These are phyloP conservation scores for Mycocentrospora acerina DNA, from an alignment of 2,329 filamentous ascomycete species.

Conservation along the genomic window DNA sequence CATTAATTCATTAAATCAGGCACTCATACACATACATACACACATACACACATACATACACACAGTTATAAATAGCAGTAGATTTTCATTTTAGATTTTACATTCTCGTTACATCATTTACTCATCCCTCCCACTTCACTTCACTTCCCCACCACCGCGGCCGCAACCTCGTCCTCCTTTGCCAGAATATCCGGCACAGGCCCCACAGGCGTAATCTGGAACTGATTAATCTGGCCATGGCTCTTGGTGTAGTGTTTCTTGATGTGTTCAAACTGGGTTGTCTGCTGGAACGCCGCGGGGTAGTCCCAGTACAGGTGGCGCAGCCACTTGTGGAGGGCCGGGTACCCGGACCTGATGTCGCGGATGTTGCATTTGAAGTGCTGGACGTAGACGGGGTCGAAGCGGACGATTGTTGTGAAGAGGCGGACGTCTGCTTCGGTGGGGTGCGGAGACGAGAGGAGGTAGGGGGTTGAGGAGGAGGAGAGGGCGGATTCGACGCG, in stretches of 20 bases:
- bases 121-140: no score
- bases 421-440: constrained; percentile 56
- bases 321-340: constrained; percentile 78
- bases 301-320: constrained; percentile 70
- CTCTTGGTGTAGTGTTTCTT: constrained; percentile 75
- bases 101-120: no score
- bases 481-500: constrained; percentile 48
- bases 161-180: constrained; percentile 74
- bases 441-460: constrained; percentile 46
- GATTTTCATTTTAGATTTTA: no score
- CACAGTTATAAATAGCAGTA: no score
- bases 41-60: no score
- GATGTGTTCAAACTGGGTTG: constrained; percentile 93
- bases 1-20: no score
- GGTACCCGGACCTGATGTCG: constrained; percentile 83
- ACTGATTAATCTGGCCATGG: constrained; percentile 65
- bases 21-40: no score
- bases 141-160: constrained; percentile 43
- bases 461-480: constrained; percentile 47
- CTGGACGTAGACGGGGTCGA: constrained; percentile 57
- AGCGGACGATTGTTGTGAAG: constrained; percentile 63
- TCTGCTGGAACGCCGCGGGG: constrained; percentile 75
- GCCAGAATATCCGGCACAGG: constrained; percentile 80
- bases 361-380: constrained; percentile 79
- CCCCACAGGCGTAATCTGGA: constrained; percentile 78